Base-by-base conservation (phyloP, 2,329 filamentous ascomycete genomes). In the Pseudohalonectria lignicola region DNA sequence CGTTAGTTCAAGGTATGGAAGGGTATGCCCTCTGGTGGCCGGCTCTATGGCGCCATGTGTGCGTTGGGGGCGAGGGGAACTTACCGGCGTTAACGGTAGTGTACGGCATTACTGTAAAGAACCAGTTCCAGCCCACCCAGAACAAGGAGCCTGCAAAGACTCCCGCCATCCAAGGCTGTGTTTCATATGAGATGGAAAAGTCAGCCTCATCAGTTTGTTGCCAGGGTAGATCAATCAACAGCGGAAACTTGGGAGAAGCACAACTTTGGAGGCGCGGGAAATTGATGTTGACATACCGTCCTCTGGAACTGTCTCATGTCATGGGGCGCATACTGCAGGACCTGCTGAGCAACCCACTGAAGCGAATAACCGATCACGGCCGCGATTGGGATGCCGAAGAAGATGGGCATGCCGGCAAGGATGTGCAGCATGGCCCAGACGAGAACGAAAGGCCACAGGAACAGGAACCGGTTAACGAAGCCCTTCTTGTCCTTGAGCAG, bases 251-350 rank as follows among this genome's bases (percentile, higher is more conserved):
- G n/a, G n/a, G n/a, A n/a, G n/a, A n/a, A n/a, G n/a, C n/a, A n/a
- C n/a, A n/a, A n/a, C n/a, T 5, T 12, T 18, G 19, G 3, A 28
- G 4, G 28, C 5, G 28, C 6, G 13, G 5, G 28, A 3, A 30
- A n/a, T 30, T 9, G 28, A 12, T 6, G 28, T 30, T 8, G 12
- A 38, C 36, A n/a, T 32, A 38, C 36, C 42, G 92, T 96, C 62
- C 82, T 86, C 55, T 95, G 87, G 50, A 96, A 79, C 47, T 82
- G 76, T 49, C 86, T 82, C 79, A 94, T 94, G 51, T 94, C 86
- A 3, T 81, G 69, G 10, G 88, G 88, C 15, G 85, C 88, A 66
- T 83, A 88, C 44, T 81, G 79, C 40, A 94, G 67, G 28, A 90
- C 66, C 60, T 85, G 81, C 55, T 83, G 78, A 5, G 84, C 86